Conservation (phyloP, 495 filamentous ascomycete genomes). For the Neurospora cerealis region DNA sequence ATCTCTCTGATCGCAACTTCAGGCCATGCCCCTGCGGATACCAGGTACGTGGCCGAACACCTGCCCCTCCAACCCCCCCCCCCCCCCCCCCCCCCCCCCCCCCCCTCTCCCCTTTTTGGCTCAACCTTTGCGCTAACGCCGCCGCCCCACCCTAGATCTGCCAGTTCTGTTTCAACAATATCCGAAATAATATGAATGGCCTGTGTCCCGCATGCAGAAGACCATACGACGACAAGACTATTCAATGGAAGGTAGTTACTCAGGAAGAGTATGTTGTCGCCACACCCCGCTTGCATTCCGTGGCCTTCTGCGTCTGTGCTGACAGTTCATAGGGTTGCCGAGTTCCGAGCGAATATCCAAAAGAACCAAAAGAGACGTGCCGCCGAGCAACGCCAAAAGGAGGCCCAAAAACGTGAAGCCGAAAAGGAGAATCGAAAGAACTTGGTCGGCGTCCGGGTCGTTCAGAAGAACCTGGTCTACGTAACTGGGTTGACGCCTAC, state of each 20-base stretch:
- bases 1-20: conserved; percentile 94
- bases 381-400: conserved; percentile 76
- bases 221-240: conserved; percentile 90
- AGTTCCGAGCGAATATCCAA: conserved; percentile 76
- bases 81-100: neutral
- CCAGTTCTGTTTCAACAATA: conserved; percentile 99
- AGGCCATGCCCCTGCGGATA: conserved; percentile 96
- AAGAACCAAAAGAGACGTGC: conserved; percentile 87
- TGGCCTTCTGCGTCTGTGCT: conserved; percentile 8
- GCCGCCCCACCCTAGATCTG: conserved; percentile 59
- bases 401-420: conserved; percentile 89
- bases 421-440: conserved; percentile 93
- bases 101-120: conserved; percentile 13
- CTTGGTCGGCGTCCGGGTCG: conserved; percentile 84
- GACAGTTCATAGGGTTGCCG: conserved; percentile 34
- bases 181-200: conserved; percentile 90
- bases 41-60: conserved; percentile 52
- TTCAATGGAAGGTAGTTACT: conserved; percentile 89
- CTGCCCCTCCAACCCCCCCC: neutral
- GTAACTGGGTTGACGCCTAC: conserved; percentile 88
- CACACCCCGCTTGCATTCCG: neutral
- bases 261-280: conserved; percentile 69
- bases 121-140: neutral
- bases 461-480: conserved; percentile 98
- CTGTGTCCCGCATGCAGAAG: conserved; percentile 93